Conservation (phyloP, 768 basidiomycete genomes). For the Pleurotus citrinopileatus region DNA sequence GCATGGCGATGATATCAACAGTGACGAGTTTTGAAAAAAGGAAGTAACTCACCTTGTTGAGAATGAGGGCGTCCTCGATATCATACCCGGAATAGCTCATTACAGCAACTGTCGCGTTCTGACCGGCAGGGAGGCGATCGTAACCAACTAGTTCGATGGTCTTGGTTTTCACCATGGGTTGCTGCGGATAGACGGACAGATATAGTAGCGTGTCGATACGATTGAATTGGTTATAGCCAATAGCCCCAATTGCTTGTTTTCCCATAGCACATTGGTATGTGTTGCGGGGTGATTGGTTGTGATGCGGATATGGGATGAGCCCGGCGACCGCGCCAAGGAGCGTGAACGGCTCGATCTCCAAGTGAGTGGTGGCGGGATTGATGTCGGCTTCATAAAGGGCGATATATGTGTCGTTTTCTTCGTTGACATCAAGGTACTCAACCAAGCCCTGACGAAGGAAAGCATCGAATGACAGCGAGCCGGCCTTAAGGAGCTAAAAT, state of each 20-base stretch:
- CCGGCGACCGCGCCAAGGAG: conserved; percentile 97
- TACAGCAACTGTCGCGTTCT: conserved; percentile 97
- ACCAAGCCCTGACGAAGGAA: conserved; percentile 90
- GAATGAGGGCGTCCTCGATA: conserved; percentile 97
- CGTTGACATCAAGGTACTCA: conserved; percentile 98
- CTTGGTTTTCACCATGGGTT: conserved; percentile 99
- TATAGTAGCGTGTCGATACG: conserved; percentile 98
- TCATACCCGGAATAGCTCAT: conserved; percentile 99
- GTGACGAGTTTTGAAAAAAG: not conserved
- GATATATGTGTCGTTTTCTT: conserved; percentile 97
- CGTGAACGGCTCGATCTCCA: conserved; percentile 99
- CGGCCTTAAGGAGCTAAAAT: conserved; percentile 74
- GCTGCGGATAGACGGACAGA: conserved; percentile 95
- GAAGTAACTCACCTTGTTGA: conserved; percentile 69
- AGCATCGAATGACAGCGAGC: conserved; percentile 83
- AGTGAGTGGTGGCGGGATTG: conserved; percentile 79
- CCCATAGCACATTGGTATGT: conserved; percentile 99
- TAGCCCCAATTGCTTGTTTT: conserved; percentile 99
- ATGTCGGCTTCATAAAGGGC: conserved; percentile 92
- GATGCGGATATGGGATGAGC: conserved; percentile 98
- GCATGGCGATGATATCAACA: conserved; percentile 12
- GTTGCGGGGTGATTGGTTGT: conserved; percentile 98
- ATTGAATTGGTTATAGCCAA: conserved; percentile 96
- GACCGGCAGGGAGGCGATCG: conserved; percentile 94
- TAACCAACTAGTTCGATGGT: conserved; percentile 97